Conservation (phyloP, 2,329 filamentous ascomycete species). For the Hymenoscyphus salicellus region DNA sequence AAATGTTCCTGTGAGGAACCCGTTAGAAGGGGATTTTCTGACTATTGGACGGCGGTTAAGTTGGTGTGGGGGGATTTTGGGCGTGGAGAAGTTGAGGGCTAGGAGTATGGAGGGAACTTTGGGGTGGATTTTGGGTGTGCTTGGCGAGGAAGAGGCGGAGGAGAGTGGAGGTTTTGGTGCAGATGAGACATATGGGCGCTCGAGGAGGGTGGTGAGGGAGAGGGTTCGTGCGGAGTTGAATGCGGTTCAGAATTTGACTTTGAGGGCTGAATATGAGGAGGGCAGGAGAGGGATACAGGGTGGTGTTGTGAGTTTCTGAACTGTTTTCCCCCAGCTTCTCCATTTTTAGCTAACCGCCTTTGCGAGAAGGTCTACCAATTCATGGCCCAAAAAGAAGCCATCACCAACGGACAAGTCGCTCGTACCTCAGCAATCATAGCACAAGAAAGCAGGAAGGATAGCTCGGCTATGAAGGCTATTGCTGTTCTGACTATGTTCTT, state of each 20-base stretch:
- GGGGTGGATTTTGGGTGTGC: too few relatives aligned
- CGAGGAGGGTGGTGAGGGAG: too few relatives aligned
- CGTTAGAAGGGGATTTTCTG: slow-evolving; percentile 14
- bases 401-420: slow-evolving; percentile 7
- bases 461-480: slow-evolving; percentile 50
- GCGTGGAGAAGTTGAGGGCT: neutral
- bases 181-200: too few relatives aligned
- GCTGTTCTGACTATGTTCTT: slow-evolving; percentile 49
- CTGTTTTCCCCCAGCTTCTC: too few relatives aligned
- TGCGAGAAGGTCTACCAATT: slow-evolving; percentile 11
- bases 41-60: slow-evolving; percentile 8
- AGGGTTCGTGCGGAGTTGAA: too few relatives aligned
- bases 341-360: neutral
- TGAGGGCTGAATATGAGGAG: too few relatives aligned
- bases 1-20: slow-evolving; percentile 11
- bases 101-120: too few relatives aligned
- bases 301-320: too few relatives aligned
- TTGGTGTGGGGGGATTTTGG: slow-evolving; percentile 2
- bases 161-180: too few relatives aligned
- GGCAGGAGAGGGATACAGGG: too few relatives aligned
- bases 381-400: slow-evolving; percentile 13
- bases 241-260: too few relatives aligned
- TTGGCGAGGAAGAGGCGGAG: too few relatives aligned
- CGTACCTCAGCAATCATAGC: slow-evolving; percentile 18
- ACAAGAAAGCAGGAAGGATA: slow-evolving; percentile 38